Base-by-base conservation (phyloP, 495 filamentous ascomycete genomes). In the Emericellopsis terricola region DNA sequence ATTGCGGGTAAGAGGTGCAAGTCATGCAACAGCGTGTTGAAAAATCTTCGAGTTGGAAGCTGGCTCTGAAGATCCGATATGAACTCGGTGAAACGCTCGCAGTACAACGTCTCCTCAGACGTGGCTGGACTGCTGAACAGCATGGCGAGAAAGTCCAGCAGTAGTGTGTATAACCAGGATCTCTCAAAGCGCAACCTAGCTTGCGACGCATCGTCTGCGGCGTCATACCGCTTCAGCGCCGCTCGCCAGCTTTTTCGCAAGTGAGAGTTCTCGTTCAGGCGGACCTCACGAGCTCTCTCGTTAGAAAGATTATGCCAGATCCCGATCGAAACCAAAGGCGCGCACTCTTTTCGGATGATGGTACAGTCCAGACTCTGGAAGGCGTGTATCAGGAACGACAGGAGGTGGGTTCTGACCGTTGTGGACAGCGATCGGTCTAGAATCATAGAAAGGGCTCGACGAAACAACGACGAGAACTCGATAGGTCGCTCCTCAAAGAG, bases 341-440 rank as follows among this genome's bases (percentile, higher is more conserved):
- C 91, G 56, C 87, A 94, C 60, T 99, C 87, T 48, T 92, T 96
- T 31, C 89, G 70, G 19, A 96, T 79, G 32, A 94, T 65, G 15
- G 65, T 67, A 54, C 77, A 92, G 45, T 99, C 89, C 13, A 96
- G 68, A 15, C 85, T 94, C 55, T 94, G 85, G 52, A 94, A 96
- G 34, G 87, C 81, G 42, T 74, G 71, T 35, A 93, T 85, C 38
- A 94, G 68, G 52, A 92, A 94, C 10, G 74, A 77, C 3, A 96
- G 55, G 18, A 96, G 68, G 15, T 89, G 73, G 1, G 78, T 77
- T 35, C 82, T 73, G 32, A 92, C 69, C 8, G 60, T 65, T 20
- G 68, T 62, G 3, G 78, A 63, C 13, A 94, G 55, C 3, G 81
- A 79, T 23, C 57, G 56, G 48, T 94, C 87, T 38, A 99, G 65